Evolutionary conservation across 129 eudicot species (phyloP).

Genomic region (Artemisia tridentata): DNA sequence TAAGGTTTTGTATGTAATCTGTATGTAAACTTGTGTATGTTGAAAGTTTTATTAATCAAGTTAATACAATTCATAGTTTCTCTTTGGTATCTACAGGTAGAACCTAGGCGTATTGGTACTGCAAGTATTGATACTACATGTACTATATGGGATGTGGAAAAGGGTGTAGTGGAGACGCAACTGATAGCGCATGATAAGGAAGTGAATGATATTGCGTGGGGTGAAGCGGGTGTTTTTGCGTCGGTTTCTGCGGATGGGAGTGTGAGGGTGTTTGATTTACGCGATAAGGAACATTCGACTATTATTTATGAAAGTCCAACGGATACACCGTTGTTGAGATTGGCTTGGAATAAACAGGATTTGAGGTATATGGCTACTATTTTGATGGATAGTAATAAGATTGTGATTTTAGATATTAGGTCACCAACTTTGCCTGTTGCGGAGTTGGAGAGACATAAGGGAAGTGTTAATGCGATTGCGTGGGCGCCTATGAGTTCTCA

Average conservation of each 20-base stretch:
- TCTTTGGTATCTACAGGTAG: constrained; percentile 17
- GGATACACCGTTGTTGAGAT: constrained; percentile 49
- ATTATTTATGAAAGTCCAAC: constrained; percentile 67
- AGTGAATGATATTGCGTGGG: constrained; percentile 64
- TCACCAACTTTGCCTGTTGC: constrained; percentile 67
- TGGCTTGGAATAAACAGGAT: constrained; percentile 75
- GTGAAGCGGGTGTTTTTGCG: constrained; percentile 59
- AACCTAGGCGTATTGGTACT: constrained; percentile 61
- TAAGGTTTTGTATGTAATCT: too few relatives aligned
- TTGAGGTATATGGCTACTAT: constrained; percentile 69
- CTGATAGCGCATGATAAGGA: constrained; percentile 65
- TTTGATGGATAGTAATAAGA: constrained; percentile 62
- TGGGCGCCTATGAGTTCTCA: constrained; percentile 58
- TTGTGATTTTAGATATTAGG: constrained; percentile 65
- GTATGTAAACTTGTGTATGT: too few relatives aligned
- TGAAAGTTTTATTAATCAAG: too few relatives aligned
- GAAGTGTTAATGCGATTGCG: constrained; percentile 61
- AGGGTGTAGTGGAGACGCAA: constrained; percentile 55
- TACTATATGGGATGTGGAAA: constrained; percentile 63
- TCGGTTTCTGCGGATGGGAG: constrained; percentile 61
- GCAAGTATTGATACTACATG: constrained; percentile 67
- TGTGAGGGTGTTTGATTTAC: constrained; percentile 55
- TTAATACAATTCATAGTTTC: too few relatives aligned
- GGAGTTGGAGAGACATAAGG: constrained; percentile 58
- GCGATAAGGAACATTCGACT: constrained; percentile 64